Base-by-base conservation (phyloP, 2,329 filamentous ascomycete genomes). In the Plenodomus biglobosus region DNA sequence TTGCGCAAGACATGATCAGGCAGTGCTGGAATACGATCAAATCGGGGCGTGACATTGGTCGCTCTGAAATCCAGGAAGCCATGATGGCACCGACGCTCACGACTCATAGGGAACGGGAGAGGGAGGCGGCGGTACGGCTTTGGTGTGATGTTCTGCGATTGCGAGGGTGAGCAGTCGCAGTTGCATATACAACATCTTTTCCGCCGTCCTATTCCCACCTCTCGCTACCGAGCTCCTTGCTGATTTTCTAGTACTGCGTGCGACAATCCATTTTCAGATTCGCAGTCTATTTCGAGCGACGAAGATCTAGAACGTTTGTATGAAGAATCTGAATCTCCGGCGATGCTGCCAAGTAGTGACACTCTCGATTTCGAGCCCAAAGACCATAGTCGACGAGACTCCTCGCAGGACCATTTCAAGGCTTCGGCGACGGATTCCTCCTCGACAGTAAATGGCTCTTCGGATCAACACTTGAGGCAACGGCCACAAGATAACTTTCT, bases 111-210 rank as follows among this genome's bases (percentile, higher is more conserved):
- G 47, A 41, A n/a, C 43, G 50, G 13, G 52, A 57, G 38, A 53
- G 48, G 6, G 61, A 70, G 15, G 56, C 59, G 13, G 41, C 43
- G 3, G 62, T 68, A 40, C 54, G 62, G 27, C 64, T 69, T 59
- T 71, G 68, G 68, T 69, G 66, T 32, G 67, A 68, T 27, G 50
- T 59, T n/a, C 44, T 71, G 40, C 61, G 54, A 30, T 44, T 66
- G 34, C 53, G 65, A 36, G 59, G 57, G 8, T 68, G 56, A 65
- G 39, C 11, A 44, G 11, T 32, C 27, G 27, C 11, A 44, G 11
- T 32, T 11, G 27, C 27, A 32, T 32, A 32, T 3, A 32, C 27
- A 32, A 32, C 11, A 32, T 32, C 8, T 32, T 15, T 6, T 8
- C 6, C 27, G 15, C 27, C 27, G 27, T 15, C 27, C 8, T 32